Conservation (phyloP, 306 rosid genomes). For the Begonia peltatifolia region DNA sequence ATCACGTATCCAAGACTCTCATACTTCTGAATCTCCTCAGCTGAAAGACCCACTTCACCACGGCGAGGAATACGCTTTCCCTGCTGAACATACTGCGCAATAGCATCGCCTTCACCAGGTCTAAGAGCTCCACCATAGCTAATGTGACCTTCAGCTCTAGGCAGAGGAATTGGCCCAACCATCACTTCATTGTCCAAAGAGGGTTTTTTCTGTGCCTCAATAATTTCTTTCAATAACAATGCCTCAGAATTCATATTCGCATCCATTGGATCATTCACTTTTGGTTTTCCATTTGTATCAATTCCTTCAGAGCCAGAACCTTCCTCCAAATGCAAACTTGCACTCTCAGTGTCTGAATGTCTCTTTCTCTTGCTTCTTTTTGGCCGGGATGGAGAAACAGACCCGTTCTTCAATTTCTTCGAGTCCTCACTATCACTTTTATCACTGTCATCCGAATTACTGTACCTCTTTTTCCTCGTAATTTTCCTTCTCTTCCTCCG, state of each 20-base stretch:
- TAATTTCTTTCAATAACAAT: conserved; percentile 45
- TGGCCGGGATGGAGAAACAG: conserved; percentile 12
- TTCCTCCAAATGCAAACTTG: conserved; percentile 24
- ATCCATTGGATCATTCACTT: conserved; percentile 22
- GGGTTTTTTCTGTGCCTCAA: conserved; percentile 68
- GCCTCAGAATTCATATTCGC: conserved; percentile 43
- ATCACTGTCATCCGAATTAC: conserved; percentile 8
- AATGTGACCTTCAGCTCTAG: conserved; percentile 93
- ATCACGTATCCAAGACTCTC: conserved; percentile 86
- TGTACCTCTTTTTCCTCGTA: background rate
- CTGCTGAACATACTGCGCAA: conserved; percentile 91
- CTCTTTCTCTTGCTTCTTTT: conserved; percentile 24
- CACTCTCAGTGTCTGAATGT: conserved; percentile 24
- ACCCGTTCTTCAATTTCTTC: conserved; percentile 22
- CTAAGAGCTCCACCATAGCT: conserved; percentile 98
- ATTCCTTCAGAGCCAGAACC: conserved; percentile 27
- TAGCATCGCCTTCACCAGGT: conserved; percentile 99
- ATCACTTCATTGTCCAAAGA: conserved; percentile 44
- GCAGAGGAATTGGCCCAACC: conserved; percentile 94
- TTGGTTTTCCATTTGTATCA: conserved; percentile 18
- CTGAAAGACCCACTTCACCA: conserved; percentile 99
- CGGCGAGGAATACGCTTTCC: conserved; percentile 96
- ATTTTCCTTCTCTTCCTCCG: no score
- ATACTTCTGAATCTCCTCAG: conserved; percentile 77
- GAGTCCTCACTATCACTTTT: conserved; percentile 12